Conservation (phyloP, 2,329 filamentous ascomycete species). For the Neonectria coccinea region DNA sequence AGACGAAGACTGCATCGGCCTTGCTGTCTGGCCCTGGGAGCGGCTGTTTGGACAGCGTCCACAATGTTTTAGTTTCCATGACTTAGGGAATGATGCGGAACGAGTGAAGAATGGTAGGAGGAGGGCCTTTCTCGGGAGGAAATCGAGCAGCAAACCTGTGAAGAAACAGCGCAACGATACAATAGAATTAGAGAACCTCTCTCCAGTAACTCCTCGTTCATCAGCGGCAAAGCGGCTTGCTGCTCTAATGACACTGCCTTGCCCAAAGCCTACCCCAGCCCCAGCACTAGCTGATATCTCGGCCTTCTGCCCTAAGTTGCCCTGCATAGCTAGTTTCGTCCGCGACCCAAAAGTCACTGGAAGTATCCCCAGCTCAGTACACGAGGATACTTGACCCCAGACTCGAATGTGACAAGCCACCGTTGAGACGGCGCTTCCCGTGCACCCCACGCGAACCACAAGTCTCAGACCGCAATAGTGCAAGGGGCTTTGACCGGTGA, state of each 20-base stretch:
- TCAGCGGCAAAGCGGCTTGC: not conserved
- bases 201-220: not conserved
- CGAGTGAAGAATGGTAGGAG: not conserved
- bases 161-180: not conserved
- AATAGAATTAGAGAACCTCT: not conserved
- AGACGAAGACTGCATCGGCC: slow-evolving; percentile 20
- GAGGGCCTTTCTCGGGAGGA: not conserved
- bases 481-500: no score
- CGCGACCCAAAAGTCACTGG: not conserved
- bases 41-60: slow-evolving; percentile 8
- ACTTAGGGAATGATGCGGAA: not conserved
- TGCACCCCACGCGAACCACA: not conserved
- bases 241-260: not conserved
- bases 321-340: not conserved
- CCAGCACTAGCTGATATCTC: not conserved
- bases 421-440: not conserved
- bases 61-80: slow-evolving; percentile 27
- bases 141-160: not conserved
- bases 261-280: not conserved
- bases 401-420: not conserved
- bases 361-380: slow-evolving; percentile 20
- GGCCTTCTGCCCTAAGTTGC: not conserved
- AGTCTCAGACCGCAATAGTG: not conserved
- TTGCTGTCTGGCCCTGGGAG: slow-evolving; percentile 11
- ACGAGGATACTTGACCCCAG: slow-evolving; percentile 5